Evolutionary conservation across 331 rosid genomes (phyloP), one percentile per base, ranked within the genome.

Genomic region (Cydonia oblonga): DNA sequence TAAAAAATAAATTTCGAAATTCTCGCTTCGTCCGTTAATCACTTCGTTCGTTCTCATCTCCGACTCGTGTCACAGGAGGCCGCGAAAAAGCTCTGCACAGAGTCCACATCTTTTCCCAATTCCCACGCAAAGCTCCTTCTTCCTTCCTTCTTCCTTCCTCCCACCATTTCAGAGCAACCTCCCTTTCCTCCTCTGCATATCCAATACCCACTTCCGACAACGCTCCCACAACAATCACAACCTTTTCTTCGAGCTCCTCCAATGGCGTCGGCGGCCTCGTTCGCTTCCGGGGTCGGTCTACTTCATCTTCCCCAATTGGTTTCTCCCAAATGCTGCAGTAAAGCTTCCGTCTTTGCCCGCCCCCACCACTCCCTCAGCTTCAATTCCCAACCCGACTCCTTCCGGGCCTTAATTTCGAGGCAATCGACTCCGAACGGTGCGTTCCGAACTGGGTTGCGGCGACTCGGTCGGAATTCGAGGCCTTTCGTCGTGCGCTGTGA

Each of bases 261-360:
- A 49, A 91, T 91, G 98, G 84, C 85, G 53, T 89, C 87, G 6
- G 25, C 86, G 61, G 72, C 90, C 69, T 70, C 84, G 66, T 57
- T 83, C 29, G 79, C 86, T 71, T 72, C 86, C 6, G 82, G 85
- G 16, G 70, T 85, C 64, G 40, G 68, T 16, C 69, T 74, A 0
- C 3, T 16, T 38, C 80, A 76, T 76, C 76, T 86, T 68, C 75
- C 80, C 22, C 89, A 71, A 14, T 81, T 87, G 0, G 75, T 63
- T 73, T 82, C 70, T 63, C 9, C 96, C 11, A 68, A 75, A 71
- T 72, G 80, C 46, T 68, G 79, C 61, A 19, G 51, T 22, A 84
- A 69, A 51, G 75, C 62, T 58, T 40, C 83, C 52, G 72, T 79
- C 44, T 58, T 85, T 40, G 49, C 83, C 69, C 90, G 62, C 33